phyloP scores from a whole-genome alignment of 768 basidiomycete species.

The Tricholoma saponaceum region DNA sequence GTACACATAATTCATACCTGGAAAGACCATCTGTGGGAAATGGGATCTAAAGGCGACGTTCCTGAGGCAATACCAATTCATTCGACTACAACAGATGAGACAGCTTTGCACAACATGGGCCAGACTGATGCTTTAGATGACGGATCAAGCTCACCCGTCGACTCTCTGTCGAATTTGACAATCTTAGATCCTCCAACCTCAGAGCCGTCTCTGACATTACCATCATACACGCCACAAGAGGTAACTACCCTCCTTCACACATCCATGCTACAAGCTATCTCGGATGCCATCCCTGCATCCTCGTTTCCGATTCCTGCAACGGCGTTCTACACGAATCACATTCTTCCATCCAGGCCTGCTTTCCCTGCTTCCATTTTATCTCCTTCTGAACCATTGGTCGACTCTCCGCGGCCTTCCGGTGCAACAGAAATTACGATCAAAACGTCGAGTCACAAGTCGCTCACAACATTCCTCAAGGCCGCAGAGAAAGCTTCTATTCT shows the following conservation, averaged over 20 bases:
- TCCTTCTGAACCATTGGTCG: slow-evolving; percentile 15
- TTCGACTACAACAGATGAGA: slow-evolving; percentile 13
- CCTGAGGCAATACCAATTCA: slow-evolving; percentile 33
- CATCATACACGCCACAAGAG: slow-evolving; percentile 37
- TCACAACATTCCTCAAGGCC: slow-evolving; percentile 75
- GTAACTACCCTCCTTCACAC: slow-evolving; percentile 53
- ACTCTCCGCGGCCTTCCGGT: slow-evolving; percentile 24
- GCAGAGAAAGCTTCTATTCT: slow-evolving; percentile 72
- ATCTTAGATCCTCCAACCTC: slow-evolving; percentile 6
- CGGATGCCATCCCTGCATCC: slow-evolving; percentile 39
- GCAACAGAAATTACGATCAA: slow-evolving; percentile 64
- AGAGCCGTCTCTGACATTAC: background rate
- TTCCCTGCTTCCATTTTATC: slow-evolving; percentile 40
- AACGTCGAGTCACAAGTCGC: slow-evolving; percentile 74
- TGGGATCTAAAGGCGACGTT: slow-evolving; percentile 60
- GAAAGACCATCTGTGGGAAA: slow-evolving; percentile 72
- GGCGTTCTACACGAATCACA: slow-evolving; percentile 67
- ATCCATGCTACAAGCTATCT: slow-evolving; percentile 66
- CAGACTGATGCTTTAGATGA: slow-evolving; percentile 9
- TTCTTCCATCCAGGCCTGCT: slow-evolving; percentile 80
- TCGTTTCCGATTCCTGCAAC: slow-evolving; percentile 77
- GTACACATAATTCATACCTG: slow-evolving; percentile 70
- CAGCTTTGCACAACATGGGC: background rate
- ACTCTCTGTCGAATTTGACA: slow-evolving; percentile 7
- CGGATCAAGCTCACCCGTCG: slow-evolving; percentile 1